phyloP scores from a whole-genome alignment of 2,329 filamentous ascomycete genomes.

The Calonectria pteridis region DNA sequence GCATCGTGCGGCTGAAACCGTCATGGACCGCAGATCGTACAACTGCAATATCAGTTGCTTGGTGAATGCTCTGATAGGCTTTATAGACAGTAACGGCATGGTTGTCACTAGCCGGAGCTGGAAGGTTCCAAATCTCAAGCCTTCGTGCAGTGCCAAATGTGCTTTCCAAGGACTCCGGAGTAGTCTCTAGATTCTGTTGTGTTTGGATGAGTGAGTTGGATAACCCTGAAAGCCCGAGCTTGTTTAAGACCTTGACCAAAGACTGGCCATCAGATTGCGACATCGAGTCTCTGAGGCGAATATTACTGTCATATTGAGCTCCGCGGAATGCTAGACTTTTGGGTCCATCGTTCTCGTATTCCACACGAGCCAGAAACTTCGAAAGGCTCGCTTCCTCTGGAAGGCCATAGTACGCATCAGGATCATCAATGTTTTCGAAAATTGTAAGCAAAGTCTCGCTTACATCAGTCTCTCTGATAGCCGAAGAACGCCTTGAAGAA shows the following conservation, averaged over 20 bases:
- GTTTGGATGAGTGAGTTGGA: slow-evolving; percentile 83
- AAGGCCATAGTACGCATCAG: slow-evolving; percentile 94
- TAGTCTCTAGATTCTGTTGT: slow-evolving; percentile 71
- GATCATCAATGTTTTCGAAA: slow-evolving; percentile 94
- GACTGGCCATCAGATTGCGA: slow-evolving; percentile 73
- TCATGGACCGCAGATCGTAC: slow-evolving; percentile 72
- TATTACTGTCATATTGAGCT: slow-evolving; percentile 88
- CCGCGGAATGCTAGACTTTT: slow-evolving; percentile 93
- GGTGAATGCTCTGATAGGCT: slow-evolving; percentile 82
- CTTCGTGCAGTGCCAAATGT: slow-evolving; percentile 85
- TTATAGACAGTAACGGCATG: slow-evolving; percentile 81
- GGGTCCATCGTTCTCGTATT: slow-evolving; percentile 88
- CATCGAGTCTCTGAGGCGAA: slow-evolving; percentile 70
- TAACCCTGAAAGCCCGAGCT: slow-evolving; percentile 86
- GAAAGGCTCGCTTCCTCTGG: slow-evolving; percentile 81
- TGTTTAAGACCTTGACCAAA: slow-evolving; percentile 81
- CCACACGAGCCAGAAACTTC: slow-evolving; percentile 83
- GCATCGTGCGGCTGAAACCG: slow-evolving; percentile 72
- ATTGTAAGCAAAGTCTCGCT: slow-evolving; percentile 81
- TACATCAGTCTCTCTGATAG: slow-evolving; percentile 65
- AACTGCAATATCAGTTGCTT: slow-evolving; percentile 67
- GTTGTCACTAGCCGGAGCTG: slow-evolving; percentile 74
- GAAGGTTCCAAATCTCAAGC: slow-evolving; percentile 92
- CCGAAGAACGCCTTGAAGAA: slow-evolving; percentile 76
- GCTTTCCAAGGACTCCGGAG: slow-evolving; percentile 72